A percentile compares a stretch with the other conserved stretches of the same genome.
phyloP scores from a whole-genome alignment of 2,329 filamentous ascomycete species.

The Alternaria ethzedia region DNA sequence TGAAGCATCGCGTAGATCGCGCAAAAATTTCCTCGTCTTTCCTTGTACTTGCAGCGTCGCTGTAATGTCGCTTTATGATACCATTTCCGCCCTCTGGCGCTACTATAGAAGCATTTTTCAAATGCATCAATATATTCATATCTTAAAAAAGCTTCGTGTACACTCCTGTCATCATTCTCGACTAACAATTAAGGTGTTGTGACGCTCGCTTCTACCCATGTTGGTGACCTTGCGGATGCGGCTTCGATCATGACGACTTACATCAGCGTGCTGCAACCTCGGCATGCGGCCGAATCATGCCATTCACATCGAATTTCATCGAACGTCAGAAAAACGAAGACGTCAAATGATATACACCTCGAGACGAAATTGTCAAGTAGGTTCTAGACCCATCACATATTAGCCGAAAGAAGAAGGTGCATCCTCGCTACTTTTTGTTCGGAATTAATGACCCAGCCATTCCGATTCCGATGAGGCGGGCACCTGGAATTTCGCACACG shows the following conservation, averaged over 20 bases:
- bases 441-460: neutral
- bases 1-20: neutral
- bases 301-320: neutral
- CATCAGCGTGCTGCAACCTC: neutral
- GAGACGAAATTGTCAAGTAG: neutral
- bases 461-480: neutral
- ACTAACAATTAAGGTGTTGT: neutral
- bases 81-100: neutral
- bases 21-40: neutral
- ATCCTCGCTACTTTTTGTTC: neutral
- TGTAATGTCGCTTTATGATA: slow-evolving; percentile 1
- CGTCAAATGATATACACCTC: neutral
- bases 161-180: neutral
- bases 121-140: neutral
- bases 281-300: neutral
- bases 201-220: neutral
- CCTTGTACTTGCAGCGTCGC: neutral
- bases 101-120: neutral
- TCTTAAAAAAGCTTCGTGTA: neutral
- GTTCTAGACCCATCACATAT: neutral
- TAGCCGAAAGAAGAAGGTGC: neutral
- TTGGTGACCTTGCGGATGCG: neutral
- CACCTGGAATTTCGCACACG: neutral
- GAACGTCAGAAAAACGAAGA: neutral
- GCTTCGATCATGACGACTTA: neutral